Base-by-base conservation (phyloP, 2,329 filamentous ascomycete species). In the Fusarium nanum region DNA sequence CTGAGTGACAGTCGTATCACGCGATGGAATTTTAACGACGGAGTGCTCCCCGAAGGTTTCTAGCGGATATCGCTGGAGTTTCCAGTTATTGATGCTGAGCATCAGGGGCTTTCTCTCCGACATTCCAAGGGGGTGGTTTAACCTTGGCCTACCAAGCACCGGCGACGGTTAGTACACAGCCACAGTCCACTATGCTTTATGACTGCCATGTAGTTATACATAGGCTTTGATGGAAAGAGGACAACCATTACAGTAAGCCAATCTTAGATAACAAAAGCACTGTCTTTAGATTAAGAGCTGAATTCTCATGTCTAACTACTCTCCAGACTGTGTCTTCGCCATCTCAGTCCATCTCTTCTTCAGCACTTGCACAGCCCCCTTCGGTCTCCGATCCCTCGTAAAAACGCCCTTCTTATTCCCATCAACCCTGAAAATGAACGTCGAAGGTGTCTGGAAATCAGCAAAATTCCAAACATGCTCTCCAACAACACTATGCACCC, bases 391-490 rank as follows among this genome's bases (percentile, higher is more conserved):
- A 23, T 71, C 68, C 7, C 64, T 30, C 3, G 68, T 71, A 44
- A 71, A 71, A 1, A 68, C 44, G 3, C 68, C 68, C 47, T 71
- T 71, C 30, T 71, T 71, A n/a, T 71, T 71, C 0, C 67, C 67
- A 40, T 70, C 64, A 13, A 71, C 67, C 6, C 68, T 37, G 11
- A 70, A 71, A 20, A 70, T 68, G 7, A 63, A 52, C 4, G 9
- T 61, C 6, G 55, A 62, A 2, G 59, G 53, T 0, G 53, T 56
- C 22, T 70, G 67, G 7, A 71, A 71, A 50, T 71, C 68, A 7
- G 68, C 68, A 40, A 71, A 71, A 18, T 64, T 70, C 68, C 64
- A 71, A 2, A 71, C 67, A 7, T 71, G 64, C 41, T 71, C 68
- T 22, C 67, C 60, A 2, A 65, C 60, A 7, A 71, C 56, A n/a